Base-by-base conservation (phyloP, 805 yeast species). In the Metschnikowia colocasiae region DNA sequence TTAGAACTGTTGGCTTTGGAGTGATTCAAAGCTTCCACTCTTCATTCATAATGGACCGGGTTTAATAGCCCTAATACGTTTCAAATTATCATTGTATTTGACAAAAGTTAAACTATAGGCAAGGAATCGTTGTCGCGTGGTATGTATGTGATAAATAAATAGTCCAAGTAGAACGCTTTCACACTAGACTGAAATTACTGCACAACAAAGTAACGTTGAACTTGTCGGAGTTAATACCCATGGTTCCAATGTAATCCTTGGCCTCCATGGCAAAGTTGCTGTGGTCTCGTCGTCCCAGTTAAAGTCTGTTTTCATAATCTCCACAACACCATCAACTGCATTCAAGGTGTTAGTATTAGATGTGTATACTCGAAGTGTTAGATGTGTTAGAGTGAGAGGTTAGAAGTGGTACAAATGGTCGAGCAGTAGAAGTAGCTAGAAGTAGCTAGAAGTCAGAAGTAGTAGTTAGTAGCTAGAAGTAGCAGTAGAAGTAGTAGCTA, bases 261-360 rank as follows among this genome's bases (percentile, higher is more conserved):
- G 90, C 78, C 47, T 76, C 76, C 40, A 48, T 59, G 53, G 67
- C 71, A 83, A 79, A 54, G 71, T 65, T 45, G 75, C 71, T 64
- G 82, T 81, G 50, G 82, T 76, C 13, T 69, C 74, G 37, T 73
- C 73, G 55, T 74, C 74, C 98, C 98, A 91, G 40, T 78, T 69
- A 52, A 86, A 75, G 65, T 87, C 94, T 44, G 79, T 74, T 56
- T 82, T 90, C 94, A 91, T 86, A 54, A 88, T 77, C 57, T 86
- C 85, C 43, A 87, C 90, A 32, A 92, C 95, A 52, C 84, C 85
- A 53, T 89, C 95, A 47, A 91, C 82, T 13, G 95, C 86, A 43
- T 71, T 75, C 53, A 82, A 70, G 12, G 97, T n/a, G n/a, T n/a
- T n/a, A n/a, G n/a, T n/a, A n/a, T n/a, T n/a, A n/a, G n/a, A n/a